Base-by-base conservation (phyloP, 2,329 filamentous ascomycete genomes). In the Eutypella sp. region DNA sequence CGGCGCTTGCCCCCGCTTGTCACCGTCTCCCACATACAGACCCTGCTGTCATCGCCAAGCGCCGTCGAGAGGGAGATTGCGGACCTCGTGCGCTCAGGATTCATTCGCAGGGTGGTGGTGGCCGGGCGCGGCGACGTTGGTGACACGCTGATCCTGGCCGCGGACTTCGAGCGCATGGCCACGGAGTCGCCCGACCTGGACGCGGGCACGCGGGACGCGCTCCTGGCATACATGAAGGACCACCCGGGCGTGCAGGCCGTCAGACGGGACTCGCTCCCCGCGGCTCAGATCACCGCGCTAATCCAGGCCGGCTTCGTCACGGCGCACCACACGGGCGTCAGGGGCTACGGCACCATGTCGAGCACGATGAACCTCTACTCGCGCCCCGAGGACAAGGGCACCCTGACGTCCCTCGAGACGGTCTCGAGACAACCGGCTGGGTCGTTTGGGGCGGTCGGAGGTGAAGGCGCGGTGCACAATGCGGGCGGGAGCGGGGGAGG, bases 301-400 rank as follows among this genome's bases (percentile, higher is more conserved):
- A 76, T 88, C 47, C 69, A 74, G 37, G 75, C 78, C 1, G 87
- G 87, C 2, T 87, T 89, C 56, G 64, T 91, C 2, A 87, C 84
- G 2, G 70, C 62, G 57, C 51, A 69, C 62, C 47, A 62, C 67
- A 56, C 64, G 63, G 47, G 54, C 53, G 50, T 64, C 48, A 58
- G 64, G 55, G 48, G 58, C 57, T 46, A 69, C 59, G 45, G 59
- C n/a, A 50, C 50, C 7, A 53, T 57, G 43, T 62, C 57, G 8
- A 49, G 57, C 25, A 67, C 59, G 19, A 66, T 59, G 47, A 70
- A 65, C 34, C 57, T 74, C 10, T 69, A 71, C 40, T 61, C 72
- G 10, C 70, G 76, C 3, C 76, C 77, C 0, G 76, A 78, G 44
- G 74, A 77, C 45, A 71, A 72, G 51, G 74, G 74, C 15, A 79